A percentile compares a stretch with the other conserved stretches of the same genome.
Conservation (phyloP, 2,329 filamentous ascomycete species). For the Sclerotiophoma versabilis region DNA sequence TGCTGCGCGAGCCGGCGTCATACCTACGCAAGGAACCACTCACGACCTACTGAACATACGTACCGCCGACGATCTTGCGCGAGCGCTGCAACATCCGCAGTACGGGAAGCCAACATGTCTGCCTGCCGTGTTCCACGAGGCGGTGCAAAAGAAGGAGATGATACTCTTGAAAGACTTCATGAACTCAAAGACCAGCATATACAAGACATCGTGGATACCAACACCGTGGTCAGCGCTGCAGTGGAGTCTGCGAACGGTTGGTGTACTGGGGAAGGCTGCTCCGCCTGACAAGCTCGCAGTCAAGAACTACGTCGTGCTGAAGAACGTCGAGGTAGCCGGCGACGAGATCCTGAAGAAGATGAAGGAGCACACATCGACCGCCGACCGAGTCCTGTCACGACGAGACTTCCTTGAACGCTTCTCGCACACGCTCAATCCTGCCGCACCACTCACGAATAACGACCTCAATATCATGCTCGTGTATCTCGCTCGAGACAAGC, state of each 20-base stretch:
- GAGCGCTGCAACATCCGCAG: slow-evolving; percentile 75
- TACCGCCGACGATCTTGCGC: slow-evolving; percentile 68
- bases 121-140: slow-evolving; percentile 79
- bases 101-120: slow-evolving; percentile 84
- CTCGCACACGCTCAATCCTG: slow-evolving; percentile 34
- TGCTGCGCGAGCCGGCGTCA: slow-evolving; percentile 69
- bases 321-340: slow-evolving; percentile 66
- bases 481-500: slow-evolving; percentile 61
- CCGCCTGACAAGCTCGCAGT: slow-evolving; percentile 64
- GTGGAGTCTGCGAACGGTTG: slow-evolving; percentile 75
- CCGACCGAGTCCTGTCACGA: slow-evolving; percentile 46
- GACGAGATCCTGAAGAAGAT: slow-evolving; percentile 50
- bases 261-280: slow-evolving; percentile 60
- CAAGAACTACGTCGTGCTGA: slow-evolving; percentile 71
- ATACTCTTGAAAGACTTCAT: slow-evolving; percentile 75
- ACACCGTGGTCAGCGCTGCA: slow-evolving; percentile 73
- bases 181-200: slow-evolving; percentile 71
- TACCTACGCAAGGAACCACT: slow-evolving; percentile 52
- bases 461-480: slow-evolving; percentile 77
- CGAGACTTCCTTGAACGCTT: slow-evolving; percentile 46
- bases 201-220: slow-evolving; percentile 71
- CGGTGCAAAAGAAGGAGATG: slow-evolving; percentile 71
- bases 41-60: slow-evolving; percentile 60
- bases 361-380: slow-evolving; percentile 41
- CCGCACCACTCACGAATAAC: slow-evolving; percentile 50